These are phyloP conservation scores for Boletus patriciae DNA, from an alignment of 768 basidiomycete genomes.

Conservation along the genomic window DNA sequence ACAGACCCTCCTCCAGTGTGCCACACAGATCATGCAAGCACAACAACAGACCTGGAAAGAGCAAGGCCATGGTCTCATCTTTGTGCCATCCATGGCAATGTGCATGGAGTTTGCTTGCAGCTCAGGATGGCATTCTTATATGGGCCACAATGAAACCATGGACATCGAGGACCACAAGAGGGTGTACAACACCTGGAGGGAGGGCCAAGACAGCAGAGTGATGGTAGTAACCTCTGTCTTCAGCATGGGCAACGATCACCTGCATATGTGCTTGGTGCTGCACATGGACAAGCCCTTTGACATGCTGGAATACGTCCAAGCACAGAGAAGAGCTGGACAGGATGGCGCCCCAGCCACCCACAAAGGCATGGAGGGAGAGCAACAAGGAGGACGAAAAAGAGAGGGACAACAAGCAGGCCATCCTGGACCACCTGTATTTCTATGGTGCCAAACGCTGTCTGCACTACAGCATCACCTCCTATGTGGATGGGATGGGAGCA, in stretches of 20 bases:
- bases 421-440: background rate
- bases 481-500: background rate
- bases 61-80: conserved; percentile 6
- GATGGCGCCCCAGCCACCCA: background rate
- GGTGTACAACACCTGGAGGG: conserved; percentile 9
- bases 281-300: conserved; percentile 24
- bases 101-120: background rate
- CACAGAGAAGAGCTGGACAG: conserved; percentile 17
- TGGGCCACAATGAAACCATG: conserved; percentile 9
- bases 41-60: accelerated
- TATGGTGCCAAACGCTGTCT: conserved; percentile 9
- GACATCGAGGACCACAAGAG: background rate
- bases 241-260: conserved; percentile 29
- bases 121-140: conserved; percentile 11
- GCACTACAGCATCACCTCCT: background rate
- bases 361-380: background rate
- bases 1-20: background rate
- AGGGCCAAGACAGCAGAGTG: background rate
- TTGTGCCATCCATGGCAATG: background rate
- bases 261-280: conserved; percentile 15
- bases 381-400: background rate
- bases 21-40: background rate
- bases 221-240: conserved; percentile 29
- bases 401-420: background rate
- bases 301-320: conserved; percentile 24